Base-by-base conservation (phyloP, 2,329 filamentous ascomycete genomes). In the Pyrenochaeta sp. region DNA sequence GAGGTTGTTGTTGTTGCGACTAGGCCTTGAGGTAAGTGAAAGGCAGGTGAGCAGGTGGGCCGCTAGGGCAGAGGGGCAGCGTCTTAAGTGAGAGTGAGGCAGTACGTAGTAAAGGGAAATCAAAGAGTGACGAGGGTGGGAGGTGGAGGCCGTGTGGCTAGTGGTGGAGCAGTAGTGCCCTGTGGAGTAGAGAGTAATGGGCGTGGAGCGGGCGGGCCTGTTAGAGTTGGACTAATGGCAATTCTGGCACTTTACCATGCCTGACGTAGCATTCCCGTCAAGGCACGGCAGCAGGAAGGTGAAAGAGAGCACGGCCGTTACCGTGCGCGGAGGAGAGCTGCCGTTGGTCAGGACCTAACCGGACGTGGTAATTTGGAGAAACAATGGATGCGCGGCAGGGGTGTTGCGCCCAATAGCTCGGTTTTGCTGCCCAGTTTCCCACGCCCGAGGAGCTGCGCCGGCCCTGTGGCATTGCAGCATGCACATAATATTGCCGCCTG, bases 111-210 rank as follows among this genome's bases (percentile, higher is more conserved):
- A 37, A n/a, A n/a, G n/a, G n/a, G n/a, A n/a, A n/a, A n/a, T n/a
- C n/a, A n/a, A n/a, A n/a, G n/a, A n/a, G n/a, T n/a, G n/a, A n/a
- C n/a, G 41, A 43, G 49, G 36, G 18, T 39, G 40, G 42, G 36
- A 43, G 44, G 42, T 20, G 40, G 41, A 32, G 44, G 40, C 41
- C 17, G 44, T 32, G 34, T 17, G 38, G 49, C 55, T 63, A 61
- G 45, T 51, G 53, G 61, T 65, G 51, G 60, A 52, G 41, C n/a
- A 19, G n/a, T 24, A 41, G 53, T 50, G 50, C n/a, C n/a, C n/a
- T n/a, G 53, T 52, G 50, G 43, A 44, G 44, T 54, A 53, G 58
- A 50, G 46, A 63, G 55, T 48, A 51, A 51, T 50, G 47, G 51
- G 52, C 58, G 61, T 55, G 53, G 58, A 55, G 51, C 35, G 43